Evolutionary conservation across 108 stramenopile genomes (phyloP), one percentile per base, ranked within the genome.

Genomic region (Mediolabrus comicus): DNA sequence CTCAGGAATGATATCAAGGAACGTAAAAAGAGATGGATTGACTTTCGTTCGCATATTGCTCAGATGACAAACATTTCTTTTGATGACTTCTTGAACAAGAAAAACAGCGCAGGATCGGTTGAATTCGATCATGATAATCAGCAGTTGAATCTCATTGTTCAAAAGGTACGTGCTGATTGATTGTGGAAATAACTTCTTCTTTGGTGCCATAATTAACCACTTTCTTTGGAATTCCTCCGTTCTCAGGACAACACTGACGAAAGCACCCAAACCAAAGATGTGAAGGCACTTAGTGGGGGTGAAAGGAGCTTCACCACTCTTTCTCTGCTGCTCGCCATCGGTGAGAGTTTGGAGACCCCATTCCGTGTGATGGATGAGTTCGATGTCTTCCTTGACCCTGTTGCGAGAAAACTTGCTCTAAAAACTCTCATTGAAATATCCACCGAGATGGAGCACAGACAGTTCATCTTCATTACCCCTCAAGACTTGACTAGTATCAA

Each of bases 311-410:
- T 83, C 65, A 84, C 95, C 7, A 97, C 96, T 5, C 84, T 98
- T 17, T 86, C 95, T 25, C 84, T 99, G 10, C 88, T 98, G 41
- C 67, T 97, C 19, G 97, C 98, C 12, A 79, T 99, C 9, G 97
- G 97, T 2, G 85, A 90, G 52, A 83, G 79, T 51, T 65, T 97
- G 25, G 97, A 98, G 63, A 96, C 95, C 38, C 98, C 98, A 12
- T 99, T 98, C 69, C 86, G 97, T 59, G 90, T 99, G 22, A 90
- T 98, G 94, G 98, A 99, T 67, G 98, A 99, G 77, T 98, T 98
- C 72, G 97, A 98, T 76, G 97, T 99, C 2, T 99, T 97, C 59
- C 83, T 99, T 63, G 98, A 98, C 83, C 86, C 97, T 19, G 76
- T 87, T 16, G 77, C 89, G 8, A 76, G 98, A 38, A 97, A 94